These are phyloP conservation scores for Stentor roeselii DNA, from an alignment of 73 alveolate species.

Conservation along the genomic window DNA sequence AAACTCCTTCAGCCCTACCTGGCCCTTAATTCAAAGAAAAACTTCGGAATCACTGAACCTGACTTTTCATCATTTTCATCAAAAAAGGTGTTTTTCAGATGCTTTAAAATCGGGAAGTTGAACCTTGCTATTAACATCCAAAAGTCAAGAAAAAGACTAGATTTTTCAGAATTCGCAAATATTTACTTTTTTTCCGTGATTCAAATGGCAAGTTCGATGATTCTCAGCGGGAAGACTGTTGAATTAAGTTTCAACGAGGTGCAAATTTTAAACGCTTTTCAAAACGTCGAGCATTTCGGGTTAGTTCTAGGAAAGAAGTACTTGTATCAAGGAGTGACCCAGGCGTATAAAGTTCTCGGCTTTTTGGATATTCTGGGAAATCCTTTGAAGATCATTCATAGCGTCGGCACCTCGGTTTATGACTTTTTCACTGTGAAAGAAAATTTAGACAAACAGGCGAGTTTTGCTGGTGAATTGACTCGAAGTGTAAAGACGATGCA, in stretches of 20 bases:
- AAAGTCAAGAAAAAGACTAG: background rate
- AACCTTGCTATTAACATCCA: background rate
- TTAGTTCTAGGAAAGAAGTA: constrained; percentile 39
- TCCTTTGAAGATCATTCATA: constrained; percentile 55
- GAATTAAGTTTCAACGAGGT: background rate
- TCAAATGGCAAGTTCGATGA: background rate
- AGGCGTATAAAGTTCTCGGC: constrained; percentile 60
- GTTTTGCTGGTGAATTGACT: too few species aligned
- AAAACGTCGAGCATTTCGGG: background rate
- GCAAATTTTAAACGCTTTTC: background rate
- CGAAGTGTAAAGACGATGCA: too few species aligned
- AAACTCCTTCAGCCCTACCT: too few species aligned
- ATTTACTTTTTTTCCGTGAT: background rate
- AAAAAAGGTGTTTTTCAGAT: background rate
- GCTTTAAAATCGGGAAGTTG: background rate
- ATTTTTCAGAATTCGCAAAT: background rate
- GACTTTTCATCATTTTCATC: background rate
- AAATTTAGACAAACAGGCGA: too few species aligned
- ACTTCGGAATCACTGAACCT: background rate
- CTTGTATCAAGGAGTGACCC: constrained; percentile 53
- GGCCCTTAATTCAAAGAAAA: too few species aligned
- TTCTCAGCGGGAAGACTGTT: background rate
- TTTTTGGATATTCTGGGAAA: constrained; percentile 58
- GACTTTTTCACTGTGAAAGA: constrained; percentile 64
- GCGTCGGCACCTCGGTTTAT: constrained; percentile 56